A percentile compares a stretch with the other conserved stretches of the same genome.
phyloP scores from a whole-genome alignment of 1,284 basidiomycete species.

The Lentinus polychrous region DNA sequence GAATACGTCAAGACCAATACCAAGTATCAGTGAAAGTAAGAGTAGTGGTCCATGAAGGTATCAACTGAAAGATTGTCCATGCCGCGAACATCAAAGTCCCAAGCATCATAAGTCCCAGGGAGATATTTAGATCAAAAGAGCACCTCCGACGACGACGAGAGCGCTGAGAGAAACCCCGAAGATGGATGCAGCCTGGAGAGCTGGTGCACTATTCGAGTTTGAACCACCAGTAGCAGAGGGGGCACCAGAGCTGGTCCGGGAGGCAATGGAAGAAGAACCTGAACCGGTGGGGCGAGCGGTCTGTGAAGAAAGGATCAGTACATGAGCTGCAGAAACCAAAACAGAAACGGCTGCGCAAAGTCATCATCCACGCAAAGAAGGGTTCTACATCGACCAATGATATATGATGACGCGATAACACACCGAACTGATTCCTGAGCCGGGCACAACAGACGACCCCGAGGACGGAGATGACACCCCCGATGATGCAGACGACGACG shows the following conservation, averaged over 20 bases:
- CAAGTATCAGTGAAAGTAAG: too few relatives aligned
- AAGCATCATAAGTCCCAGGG: too few relatives aligned
- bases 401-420: not conserved
- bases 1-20: too few relatives aligned
- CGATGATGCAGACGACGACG: not conserved
- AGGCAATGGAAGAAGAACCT: not conserved
- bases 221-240: slow-evolving; percentile 13
- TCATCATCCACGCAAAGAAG: not conserved
- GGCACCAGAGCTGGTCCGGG: not conserved
- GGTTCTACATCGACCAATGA: slow-evolving; percentile 1
- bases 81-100: too few relatives aligned
- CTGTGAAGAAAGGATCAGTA: not conserved
- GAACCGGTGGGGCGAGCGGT: not conserved
- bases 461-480: slow-evolving; percentile 1
- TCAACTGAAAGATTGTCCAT: too few relatives aligned
- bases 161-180: too few relatives aligned
- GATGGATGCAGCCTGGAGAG: not conserved
- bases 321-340: not conserved
- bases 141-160: too few relatives aligned
- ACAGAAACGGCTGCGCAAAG: not conserved
- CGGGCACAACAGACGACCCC: not conserved
- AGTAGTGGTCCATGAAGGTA: too few relatives aligned
- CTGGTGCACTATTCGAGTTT: slow-evolving; percentile 10
- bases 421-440: slow-evolving; percentile 2
- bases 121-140: too few relatives aligned